phyloP scores from a whole-genome alignment of 352 stramenopile genomes.

The Lagenidium sp. region DNA sequence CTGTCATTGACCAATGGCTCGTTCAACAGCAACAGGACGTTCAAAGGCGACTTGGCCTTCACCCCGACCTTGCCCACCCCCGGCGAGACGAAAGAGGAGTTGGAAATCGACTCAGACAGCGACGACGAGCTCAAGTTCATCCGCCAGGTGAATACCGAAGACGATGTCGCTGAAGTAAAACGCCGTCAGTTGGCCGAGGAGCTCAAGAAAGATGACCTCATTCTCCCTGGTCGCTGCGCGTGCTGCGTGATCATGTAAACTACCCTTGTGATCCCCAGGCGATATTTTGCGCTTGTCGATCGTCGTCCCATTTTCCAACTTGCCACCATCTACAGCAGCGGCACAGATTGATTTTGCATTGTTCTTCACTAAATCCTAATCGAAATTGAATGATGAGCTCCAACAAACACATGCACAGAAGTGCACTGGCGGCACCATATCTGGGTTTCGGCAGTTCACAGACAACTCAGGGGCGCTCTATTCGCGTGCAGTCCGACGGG shows the following conservation, averaged over 20 bases:
- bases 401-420: too few species aligned
- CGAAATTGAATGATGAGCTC: too few species aligned
- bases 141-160: conserved; percentile 26
- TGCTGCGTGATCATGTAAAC: conserved; percentile 51
- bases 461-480: too few species aligned
- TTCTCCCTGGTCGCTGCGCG: conserved; percentile 28
- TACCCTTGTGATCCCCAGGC: too few species aligned
- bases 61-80: conserved; percentile 6
- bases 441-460: too few species aligned
- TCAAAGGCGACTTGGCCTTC: conserved; percentile 56
- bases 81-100: conserved; percentile 4
- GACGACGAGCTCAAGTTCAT: conserved; percentile 42
- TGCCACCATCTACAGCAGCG: too few species aligned
- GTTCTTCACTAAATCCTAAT: too few species aligned
- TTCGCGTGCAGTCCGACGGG: too few species aligned
- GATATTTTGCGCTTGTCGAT: too few species aligned
- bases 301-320: not conserved
- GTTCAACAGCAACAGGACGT: conserved; percentile 20
- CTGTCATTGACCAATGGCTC: conserved; percentile 12
- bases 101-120: conserved; percentile 9
- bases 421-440: too few species aligned
- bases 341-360: too few species aligned
- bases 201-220: conserved; percentile 11
- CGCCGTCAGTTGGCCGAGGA: conserved; percentile 14
- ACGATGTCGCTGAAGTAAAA: conserved; percentile 17